Evolutionary conservation across 768 basidiomycete species (phyloP).

Genomic region (Agrocybe chaxingu): DNA sequence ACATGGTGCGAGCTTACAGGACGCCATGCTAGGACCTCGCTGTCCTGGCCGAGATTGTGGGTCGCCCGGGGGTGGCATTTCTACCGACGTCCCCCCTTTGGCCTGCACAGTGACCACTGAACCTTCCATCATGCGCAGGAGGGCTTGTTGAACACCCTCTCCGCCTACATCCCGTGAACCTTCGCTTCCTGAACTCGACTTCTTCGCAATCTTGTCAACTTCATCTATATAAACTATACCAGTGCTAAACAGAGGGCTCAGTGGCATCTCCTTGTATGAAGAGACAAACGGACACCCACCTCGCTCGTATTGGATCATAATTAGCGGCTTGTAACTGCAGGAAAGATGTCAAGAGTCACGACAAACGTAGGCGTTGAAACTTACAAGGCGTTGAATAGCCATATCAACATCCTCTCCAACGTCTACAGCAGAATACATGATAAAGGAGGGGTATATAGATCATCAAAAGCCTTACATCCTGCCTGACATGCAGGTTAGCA

Average conservation of each 20-base stretch:
- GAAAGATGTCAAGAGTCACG: constrained; percentile 1
- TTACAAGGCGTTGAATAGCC: constrained; percentile 79
- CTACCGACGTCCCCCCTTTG: constrained; percentile 50
- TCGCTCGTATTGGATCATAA: constrained; percentile 83
- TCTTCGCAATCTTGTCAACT: constrained; percentile 87
- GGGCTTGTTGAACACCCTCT: constrained; percentile 93
- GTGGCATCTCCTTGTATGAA: background rate
- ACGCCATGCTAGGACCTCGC: constrained; percentile 38
- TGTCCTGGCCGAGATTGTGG: constrained; percentile 49
- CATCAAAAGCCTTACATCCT: constrained; percentile 51
- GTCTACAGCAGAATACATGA: constrained; percentile 42
- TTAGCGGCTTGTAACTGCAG: constrained; percentile 82
- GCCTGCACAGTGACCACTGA: constrained; percentile 79
- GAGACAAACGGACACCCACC: constrained; percentile 37
- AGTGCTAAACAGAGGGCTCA: constrained; percentile 44
- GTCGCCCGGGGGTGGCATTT: constrained; percentile 43
- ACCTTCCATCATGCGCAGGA: constrained; percentile 94
- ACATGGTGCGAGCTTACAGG: constrained; percentile 23
- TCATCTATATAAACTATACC: constrained; percentile 98
- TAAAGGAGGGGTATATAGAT: constrained; percentile 3
- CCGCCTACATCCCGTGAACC: constrained; percentile 87
- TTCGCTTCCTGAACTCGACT: constrained; percentile 55
- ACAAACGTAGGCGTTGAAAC: constrained; percentile 10
- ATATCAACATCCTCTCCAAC: constrained; percentile 97
- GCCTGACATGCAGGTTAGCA: constrained; percentile 37